These are phyloP conservation scores for Trichoderma asperelloides DNA, from an alignment of 495 filamentous ascomycete species.

Conservation along the genomic window DNA sequence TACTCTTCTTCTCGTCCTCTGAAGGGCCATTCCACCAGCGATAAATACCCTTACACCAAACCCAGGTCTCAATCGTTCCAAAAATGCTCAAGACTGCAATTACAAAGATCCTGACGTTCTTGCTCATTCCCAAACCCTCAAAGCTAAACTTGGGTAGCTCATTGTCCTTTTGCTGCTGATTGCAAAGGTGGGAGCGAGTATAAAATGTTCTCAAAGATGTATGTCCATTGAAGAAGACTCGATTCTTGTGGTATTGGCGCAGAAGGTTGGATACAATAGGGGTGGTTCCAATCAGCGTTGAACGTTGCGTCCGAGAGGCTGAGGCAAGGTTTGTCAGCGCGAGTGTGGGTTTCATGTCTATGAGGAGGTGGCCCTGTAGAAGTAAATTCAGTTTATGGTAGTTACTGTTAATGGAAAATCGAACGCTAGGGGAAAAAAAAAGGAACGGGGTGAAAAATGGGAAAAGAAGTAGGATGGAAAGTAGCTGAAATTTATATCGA, in stretches of 20 bases:
- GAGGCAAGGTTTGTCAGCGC: background rate
- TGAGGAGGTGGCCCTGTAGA: background rate
- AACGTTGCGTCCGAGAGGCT: background rate
- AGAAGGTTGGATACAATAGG: background rate
- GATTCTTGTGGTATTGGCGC: background rate
- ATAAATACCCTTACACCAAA: constrained; percentile 20
- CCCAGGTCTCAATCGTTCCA: constrained; percentile 21
- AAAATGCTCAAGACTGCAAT: constrained; percentile 17
- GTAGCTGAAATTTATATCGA: no score
- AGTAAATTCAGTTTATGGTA: background rate
- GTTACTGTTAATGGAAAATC: no score
- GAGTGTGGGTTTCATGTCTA: background rate
- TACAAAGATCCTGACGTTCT: constrained; percentile 19
- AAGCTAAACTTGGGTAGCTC: constrained; percentile 17
- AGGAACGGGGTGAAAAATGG: no score
- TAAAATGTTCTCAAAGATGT: background rate
- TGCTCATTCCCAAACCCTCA: constrained; percentile 18
- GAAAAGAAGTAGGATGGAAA: no score
- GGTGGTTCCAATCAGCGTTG: background rate
- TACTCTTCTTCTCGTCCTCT: background rate
- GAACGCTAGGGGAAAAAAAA: no score
- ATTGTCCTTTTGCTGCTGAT: constrained; percentile 11
- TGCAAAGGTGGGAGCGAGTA: background rate
- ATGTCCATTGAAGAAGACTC: background rate
- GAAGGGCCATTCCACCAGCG: constrained; percentile 10